These are phyloP conservation scores for Phoma sp. DNA, from an alignment of 2,329 filamentous ascomycete genomes.

Conservation along the genomic window DNA sequence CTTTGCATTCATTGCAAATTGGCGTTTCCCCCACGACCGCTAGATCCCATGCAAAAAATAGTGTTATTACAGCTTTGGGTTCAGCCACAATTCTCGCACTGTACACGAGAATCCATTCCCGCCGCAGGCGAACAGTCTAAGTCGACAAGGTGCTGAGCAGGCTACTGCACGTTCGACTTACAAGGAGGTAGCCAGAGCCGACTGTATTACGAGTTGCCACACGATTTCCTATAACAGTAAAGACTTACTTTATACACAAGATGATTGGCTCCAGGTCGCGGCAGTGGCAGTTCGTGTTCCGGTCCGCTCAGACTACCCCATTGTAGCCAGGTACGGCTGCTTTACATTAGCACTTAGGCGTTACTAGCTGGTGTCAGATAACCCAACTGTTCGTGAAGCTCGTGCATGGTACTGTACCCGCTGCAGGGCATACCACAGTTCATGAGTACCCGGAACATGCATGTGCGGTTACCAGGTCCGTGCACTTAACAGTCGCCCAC, in stretches of 20 bases:
- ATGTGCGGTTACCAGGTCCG: too few species aligned
- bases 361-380: conserved; percentile 7
- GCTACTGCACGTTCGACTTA: conserved; percentile 8
- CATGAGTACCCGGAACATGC: conserved; percentile 1
- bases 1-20: neutral
- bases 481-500: too few species aligned
- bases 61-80: conserved; percentile 2
- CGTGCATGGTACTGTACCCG: neutral
- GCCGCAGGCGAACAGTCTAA: neutral
- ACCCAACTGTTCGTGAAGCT: conserved; percentile 1
- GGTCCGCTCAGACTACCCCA: too few species aligned
- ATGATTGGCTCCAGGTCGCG: too few species aligned
- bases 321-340: neutral
- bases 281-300: too few species aligned
- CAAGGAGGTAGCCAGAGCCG: too few species aligned
- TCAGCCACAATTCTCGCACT: conserved; percentile 5
- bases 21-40: too few species aligned
- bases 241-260: too few species aligned
- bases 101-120: conserved; percentile 3
- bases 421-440: conserved; percentile 9
- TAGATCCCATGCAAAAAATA: neutral
- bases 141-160: neutral
- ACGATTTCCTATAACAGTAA: too few species aligned
- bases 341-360: conserved; percentile 2
- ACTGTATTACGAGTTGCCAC: too few species aligned